These are phyloP conservation scores for Tanacetum coccineum DNA, from an alignment of 129 eudicot genomes.

Conservation along the genomic window DNA sequence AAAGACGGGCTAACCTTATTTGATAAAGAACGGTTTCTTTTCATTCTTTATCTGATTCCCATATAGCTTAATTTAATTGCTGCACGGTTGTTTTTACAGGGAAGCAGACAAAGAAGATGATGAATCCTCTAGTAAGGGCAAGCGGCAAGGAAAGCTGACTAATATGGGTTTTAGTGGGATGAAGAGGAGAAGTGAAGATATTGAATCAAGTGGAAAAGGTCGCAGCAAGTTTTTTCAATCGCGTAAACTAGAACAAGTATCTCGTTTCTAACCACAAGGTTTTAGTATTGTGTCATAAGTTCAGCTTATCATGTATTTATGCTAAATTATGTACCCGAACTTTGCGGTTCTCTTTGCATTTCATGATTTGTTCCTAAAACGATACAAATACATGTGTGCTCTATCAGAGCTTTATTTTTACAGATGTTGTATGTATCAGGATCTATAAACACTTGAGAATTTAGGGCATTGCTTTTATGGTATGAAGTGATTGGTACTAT, in stretches of 20 bases:
- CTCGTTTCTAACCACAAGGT: conserved; percentile 47
- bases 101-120: conserved; percentile 65
- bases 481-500: background rate
- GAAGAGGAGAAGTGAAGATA: conserved; percentile 81
- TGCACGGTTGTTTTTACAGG: conserved; percentile 38
- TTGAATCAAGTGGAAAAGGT: conserved; percentile 81
- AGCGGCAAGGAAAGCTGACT: conserved; percentile 66
- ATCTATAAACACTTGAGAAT: background rate
- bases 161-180: conserved; percentile 64
- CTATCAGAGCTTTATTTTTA: background rate
- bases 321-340: background rate
- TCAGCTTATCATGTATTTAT: background rate
- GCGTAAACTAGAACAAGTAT: conserved; percentile 76
- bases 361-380: background rate
- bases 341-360: background rate
- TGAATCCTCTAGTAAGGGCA: conserved; percentile 40
- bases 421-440: conserved; percentile 11
- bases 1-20: background rate
- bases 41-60: background rate
- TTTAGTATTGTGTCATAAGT: background rate
- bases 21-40: conserved; percentile 9
- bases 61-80: background rate
- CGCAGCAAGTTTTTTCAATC: conserved; percentile 94
- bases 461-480: background rate
- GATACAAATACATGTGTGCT: background rate